These are phyloP conservation scores for Sporothrix schenckii DNA, from an alignment of 2,329 filamentous ascomycete genomes.

Conservation along the genomic window DNA sequence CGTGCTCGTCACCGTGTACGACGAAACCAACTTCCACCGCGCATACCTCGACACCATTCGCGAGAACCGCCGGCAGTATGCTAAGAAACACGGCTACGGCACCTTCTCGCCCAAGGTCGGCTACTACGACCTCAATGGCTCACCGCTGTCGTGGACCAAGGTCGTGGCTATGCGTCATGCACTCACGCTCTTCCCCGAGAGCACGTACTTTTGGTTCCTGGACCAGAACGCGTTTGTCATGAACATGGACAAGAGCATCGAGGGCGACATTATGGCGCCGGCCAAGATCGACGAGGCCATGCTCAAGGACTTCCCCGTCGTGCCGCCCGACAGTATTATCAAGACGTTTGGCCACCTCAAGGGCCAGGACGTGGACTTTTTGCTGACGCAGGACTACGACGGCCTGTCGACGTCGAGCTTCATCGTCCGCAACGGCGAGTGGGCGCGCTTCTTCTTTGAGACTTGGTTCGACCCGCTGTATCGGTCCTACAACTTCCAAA, in stretches of 20 bases:
- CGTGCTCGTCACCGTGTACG: slow-evolving; percentile 84
- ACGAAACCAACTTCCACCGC: slow-evolving; percentile 65
- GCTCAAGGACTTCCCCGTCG: slow-evolving; percentile 82
- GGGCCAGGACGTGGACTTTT: slow-evolving; percentile 74
- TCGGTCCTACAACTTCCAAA: slow-evolving; percentile 92
- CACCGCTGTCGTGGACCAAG: slow-evolving; percentile 70
- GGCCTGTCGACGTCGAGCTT: slow-evolving; percentile 79
- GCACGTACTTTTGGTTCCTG: slow-evolving; percentile 83
- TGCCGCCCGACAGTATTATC: slow-evolving; percentile 95
- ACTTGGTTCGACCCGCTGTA: slow-evolving; percentile 96
- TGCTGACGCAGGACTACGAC: slow-evolving; percentile 81
- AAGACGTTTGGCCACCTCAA: slow-evolving; percentile 86
- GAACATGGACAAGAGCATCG: slow-evolving; percentile 71
- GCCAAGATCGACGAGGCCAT: slow-evolving; percentile 73
- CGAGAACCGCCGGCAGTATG: slow-evolving; percentile 83
- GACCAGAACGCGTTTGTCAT: slow-evolving; percentile 86
- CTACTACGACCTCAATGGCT: slow-evolving; percentile 70
- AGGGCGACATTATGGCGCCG: slow-evolving; percentile 69
- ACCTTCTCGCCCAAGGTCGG: slow-evolving; percentile 78
- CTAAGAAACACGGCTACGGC: slow-evolving; percentile 81
- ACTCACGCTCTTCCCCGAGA: slow-evolving; percentile 75
- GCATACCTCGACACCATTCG: slow-evolving; percentile 73
- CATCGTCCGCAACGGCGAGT: slow-evolving; percentile 79
- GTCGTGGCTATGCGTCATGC: slow-evolving; percentile 88
- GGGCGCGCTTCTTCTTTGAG: slow-evolving; percentile 90